Evolutionary conservation across 2,329 filamentous ascomycete genomes (phyloP).

Genomic region (Exophiala mesophila): DNA sequence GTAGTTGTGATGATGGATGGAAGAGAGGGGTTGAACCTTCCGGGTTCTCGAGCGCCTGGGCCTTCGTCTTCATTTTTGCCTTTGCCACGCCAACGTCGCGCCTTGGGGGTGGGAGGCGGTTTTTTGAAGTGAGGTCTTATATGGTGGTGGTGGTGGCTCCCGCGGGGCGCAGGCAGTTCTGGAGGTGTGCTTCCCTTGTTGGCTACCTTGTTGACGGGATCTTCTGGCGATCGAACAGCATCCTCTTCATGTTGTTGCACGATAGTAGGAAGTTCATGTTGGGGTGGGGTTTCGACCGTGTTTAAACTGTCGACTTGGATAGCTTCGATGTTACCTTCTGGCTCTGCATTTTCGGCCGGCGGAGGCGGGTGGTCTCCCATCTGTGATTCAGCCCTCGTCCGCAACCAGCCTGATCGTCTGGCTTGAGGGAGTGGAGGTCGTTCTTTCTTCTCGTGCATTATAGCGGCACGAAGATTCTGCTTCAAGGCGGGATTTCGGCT

Average conservation of each 20-base stretch:
- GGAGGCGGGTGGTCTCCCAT: slow-evolving; percentile 16
- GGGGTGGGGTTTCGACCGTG: neutral
- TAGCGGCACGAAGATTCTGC: slow-evolving; percentile 21
- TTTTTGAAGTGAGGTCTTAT: slow-evolving; percentile 22
- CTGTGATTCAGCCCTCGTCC: slow-evolving; percentile 12
- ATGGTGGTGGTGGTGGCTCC: slow-evolving; percentile 2
- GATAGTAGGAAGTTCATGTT: neutral
- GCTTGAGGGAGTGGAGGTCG: slow-evolving; percentile 27
- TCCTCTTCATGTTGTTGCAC: slow-evolving; percentile 1
- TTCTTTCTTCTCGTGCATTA: slow-evolving; percentile 26
- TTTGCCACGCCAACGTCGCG: slow-evolving; percentile 40
- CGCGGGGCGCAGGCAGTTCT: neutral
- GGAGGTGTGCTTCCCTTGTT: too few species aligned
- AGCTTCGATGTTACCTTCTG: slow-evolving; percentile 1
- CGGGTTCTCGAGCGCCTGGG: slow-evolving; percentile 23
- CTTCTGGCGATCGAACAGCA: neutral
- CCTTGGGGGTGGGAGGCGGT: slow-evolving; percentile 33
- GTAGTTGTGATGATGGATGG: slow-evolving; percentile 24
- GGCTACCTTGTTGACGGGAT: neutral
- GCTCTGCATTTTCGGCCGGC: slow-evolving; percentile 3
- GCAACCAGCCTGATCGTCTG: slow-evolving; percentile 27
- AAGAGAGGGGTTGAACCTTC: slow-evolving; percentile 23
- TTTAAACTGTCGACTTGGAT: neutral
- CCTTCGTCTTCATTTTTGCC: slow-evolving; percentile 32
- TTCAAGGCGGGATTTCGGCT: slow-evolving; percentile 48